A percentile compares a stretch with the other conserved stretches of the same genome.
Evolutionary conservation across 2,329 filamentous ascomycete genomes (phyloP).

Genomic region (Stagonosporopsis tanaceti): DNA sequence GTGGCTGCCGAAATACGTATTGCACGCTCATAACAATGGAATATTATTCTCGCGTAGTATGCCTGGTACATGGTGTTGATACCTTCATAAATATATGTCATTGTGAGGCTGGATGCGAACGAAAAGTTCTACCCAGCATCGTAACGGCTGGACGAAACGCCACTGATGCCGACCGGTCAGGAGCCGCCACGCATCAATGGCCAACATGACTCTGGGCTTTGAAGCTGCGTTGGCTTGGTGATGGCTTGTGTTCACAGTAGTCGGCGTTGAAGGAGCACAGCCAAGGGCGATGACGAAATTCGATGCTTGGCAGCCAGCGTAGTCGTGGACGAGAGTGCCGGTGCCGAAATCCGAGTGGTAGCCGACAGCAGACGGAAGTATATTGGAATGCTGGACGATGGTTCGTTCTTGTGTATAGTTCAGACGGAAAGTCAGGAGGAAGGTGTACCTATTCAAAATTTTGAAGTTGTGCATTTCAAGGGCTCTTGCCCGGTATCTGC

Average conservation of each 20-base stretch:
- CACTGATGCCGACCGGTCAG: conserved; percentile 1
- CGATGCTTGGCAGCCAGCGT: conserved; percentile 11
- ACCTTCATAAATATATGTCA: neutral
- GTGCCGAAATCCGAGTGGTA: conserved; percentile 3
- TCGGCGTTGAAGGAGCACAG: conserved; percentile 4
- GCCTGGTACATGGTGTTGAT: neutral
- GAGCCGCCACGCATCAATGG: conserved; percentile 1
- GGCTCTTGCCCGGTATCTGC: conserved; percentile 15
- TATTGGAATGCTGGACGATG: neutral
- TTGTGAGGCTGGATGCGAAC: neutral
- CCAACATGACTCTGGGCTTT: conserved; percentile 5
- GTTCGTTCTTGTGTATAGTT: neutral
- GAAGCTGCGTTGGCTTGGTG: conserved; percentile 4
- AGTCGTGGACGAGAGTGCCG: neutral
- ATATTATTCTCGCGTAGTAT: neutral
- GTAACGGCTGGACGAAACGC: neutral
- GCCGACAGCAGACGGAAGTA: neutral
- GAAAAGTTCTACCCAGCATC: neutral
- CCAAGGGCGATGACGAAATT: conserved; percentile 16
- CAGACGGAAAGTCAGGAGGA: neutral
- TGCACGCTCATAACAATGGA: neutral
- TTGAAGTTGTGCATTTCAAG: conserved; percentile 7
- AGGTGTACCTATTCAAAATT: neutral
- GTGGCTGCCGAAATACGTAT: neutral
- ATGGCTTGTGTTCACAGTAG: conserved; percentile 6